Percentiles rank a stretch among this genome's conserved stretches.
phyloP scores from a whole-genome alignment of 2,329 filamentous ascomycete genomes.

The Monosporascus ibericus region DNA sequence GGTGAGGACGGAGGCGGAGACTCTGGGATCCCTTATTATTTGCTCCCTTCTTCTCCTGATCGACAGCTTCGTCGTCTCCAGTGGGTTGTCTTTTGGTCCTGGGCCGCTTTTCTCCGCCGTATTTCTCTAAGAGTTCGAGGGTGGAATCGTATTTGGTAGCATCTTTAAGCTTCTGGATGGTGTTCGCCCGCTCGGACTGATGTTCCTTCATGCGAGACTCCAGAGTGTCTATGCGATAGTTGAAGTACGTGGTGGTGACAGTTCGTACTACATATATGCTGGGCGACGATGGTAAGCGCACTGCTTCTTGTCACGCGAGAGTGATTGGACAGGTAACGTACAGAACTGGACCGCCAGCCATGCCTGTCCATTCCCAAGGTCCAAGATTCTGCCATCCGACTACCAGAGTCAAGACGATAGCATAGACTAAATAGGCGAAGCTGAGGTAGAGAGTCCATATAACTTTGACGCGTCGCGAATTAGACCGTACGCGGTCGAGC shows the following conservation, averaged over 20 bases:
- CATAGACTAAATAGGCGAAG: constrained; percentile 84
- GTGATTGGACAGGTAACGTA: constrained; percentile 34
- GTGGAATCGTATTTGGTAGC: constrained; percentile 97
- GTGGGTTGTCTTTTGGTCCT: constrained; percentile 23
- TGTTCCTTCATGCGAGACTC: constrained; percentile 66
- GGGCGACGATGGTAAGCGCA: constrained; percentile 8
- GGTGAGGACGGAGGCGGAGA: constrained; percentile 13
- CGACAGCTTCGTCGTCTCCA: constrained; percentile 12
- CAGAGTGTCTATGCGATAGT: constrained; percentile 69
- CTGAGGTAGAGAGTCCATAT: constrained; percentile 86
- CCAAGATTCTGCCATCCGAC: constrained; percentile 79
- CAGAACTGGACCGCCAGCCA: constrained; percentile 74
- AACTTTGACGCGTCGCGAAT: constrained; percentile 71
- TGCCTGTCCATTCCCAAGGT: constrained; percentile 67
- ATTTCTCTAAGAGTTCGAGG: constrained; percentile 87
- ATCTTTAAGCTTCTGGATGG: constrained; percentile 89
- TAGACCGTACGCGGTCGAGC: constrained; percentile 67
- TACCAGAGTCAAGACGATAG: constrained; percentile 75
- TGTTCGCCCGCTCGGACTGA: constrained; percentile 72
- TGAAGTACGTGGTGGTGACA: constrained; percentile 64
- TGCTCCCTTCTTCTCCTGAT: constrained; percentile 15
- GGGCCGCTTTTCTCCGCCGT: constrained; percentile 57
- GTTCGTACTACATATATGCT: constrained; percentile 77
- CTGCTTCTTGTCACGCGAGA: neutral
- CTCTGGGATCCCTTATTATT: constrained; percentile 23